A percentile compares a stretch with the other conserved stretches of the same genome.
Conservation (phyloP, 495 filamentous ascomycete species). For the Pseudevernia furfuracea region DNA sequence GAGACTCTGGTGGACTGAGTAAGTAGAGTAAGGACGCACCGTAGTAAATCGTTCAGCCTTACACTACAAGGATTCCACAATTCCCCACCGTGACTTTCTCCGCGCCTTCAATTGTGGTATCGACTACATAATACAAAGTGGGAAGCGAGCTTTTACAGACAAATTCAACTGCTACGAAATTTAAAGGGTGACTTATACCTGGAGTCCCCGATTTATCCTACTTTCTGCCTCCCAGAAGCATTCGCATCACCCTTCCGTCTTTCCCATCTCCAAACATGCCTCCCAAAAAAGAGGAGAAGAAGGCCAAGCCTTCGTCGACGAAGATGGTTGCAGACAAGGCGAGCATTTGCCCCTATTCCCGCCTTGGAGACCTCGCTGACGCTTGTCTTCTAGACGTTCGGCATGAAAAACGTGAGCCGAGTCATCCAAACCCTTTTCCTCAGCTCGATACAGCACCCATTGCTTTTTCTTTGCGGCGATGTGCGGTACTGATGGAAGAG, state of each 20-base stretch:
- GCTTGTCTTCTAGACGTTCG: slow-evolving; percentile 59
- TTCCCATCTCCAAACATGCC: slow-evolving; percentile 55
- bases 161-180: not conserved
- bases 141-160: not conserved
- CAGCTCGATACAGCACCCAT: not conserved
- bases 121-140: not conserved
- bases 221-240: not conserved
- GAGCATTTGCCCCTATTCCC: slow-evolving; percentile 21
- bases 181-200: not conserved
- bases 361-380: slow-evolving; percentile 20
- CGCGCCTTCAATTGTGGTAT: not conserved
- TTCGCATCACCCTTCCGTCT: not conserved
- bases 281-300: slow-evolving; percentile 75
- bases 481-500: not conserved
- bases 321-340: slow-evolving; percentile 82
- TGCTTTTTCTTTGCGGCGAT: not conserved
- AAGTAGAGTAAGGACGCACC: too few species aligned
- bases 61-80: not conserved
- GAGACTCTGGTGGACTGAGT: too few species aligned
- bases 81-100: not conserved
- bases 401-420: slow-evolving; percentile 83
- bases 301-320: slow-evolving; percentile 58
- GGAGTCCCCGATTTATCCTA: too few species aligned
- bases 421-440: slow-evolving; percentile 15
- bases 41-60: not conserved